A percentile compares a stretch with the other conserved stretches of the same genome.
Conservation (phyloP, 768 basidiomycete genomes). For the Lactarius akahatsu region DNA sequence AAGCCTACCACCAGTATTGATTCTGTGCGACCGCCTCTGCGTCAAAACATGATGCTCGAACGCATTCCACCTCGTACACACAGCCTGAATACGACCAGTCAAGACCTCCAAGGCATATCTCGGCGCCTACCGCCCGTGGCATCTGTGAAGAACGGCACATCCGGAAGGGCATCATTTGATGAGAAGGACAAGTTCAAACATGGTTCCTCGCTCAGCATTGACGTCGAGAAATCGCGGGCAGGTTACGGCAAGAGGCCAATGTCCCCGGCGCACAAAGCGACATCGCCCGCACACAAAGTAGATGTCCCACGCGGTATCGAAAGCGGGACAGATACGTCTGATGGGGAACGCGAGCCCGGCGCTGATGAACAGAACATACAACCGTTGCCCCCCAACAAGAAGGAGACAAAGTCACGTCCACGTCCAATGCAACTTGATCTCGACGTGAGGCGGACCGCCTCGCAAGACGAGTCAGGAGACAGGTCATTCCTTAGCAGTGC, state of each 20-base stretch:
- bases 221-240: conserved; percentile 33
- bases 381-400: conserved; percentile 14
- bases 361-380: conserved; percentile 27
- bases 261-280: conserved; percentile 40
- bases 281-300: conserved; percentile 59
- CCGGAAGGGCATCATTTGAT: conserved; percentile 32
- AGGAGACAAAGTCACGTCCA: conserved; percentile 10
- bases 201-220: conserved; percentile 33
- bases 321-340: conserved; percentile 67
- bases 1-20: conserved; percentile 27
- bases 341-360: conserved; percentile 51
- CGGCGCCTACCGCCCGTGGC: background rate
- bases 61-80: conserved; percentile 28
- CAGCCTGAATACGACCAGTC: conserved; percentile 17
- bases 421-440: conserved; percentile 38
- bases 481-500: conserved; percentile 34
- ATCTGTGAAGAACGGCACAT: conserved; percentile 23
- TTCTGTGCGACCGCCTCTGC: conserved; percentile 32
- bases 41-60: conserved; percentile 24
- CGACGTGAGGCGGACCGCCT: conserved; percentile 28
- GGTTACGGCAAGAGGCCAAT: conserved; percentile 26
- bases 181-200: conserved; percentile 31
- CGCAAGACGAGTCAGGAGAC: conserved; percentile 15
- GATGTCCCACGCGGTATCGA: conserved; percentile 75
- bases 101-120: conserved; percentile 1